These are phyloP conservation scores for Geosiphon pyriformis DNA, from an alignment of 192 early-diverging fungal species.

Conservation along the genomic window DNA sequence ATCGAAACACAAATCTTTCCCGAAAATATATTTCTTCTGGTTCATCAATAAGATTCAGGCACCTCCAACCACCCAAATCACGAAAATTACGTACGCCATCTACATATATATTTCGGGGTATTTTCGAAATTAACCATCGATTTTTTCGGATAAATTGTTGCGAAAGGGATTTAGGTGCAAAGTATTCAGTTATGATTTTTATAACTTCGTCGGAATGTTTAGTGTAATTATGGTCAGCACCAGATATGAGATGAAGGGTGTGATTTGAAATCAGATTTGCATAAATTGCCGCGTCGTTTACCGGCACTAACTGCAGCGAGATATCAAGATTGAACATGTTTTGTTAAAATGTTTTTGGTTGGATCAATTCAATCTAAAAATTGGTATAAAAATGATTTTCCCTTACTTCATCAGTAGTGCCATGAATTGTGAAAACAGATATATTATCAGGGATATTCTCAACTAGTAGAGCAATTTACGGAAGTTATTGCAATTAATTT, in stretches of 20 bases:
- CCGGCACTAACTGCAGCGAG: conserved; percentile 39
- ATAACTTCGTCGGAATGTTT: conserved; percentile 32
- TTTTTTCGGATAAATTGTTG: conserved; percentile 35
- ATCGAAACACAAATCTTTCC: neutral
- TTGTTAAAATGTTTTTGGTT: neutral
- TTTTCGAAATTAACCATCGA: conserved; percentile 28
- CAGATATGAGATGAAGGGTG: conserved; percentile 37
- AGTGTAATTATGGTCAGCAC: conserved; percentile 44
- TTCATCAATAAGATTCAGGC: conserved; percentile 26
- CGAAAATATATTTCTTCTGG: conserved; percentile 26
- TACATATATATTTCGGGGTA: conserved; percentile 33
- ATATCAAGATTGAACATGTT: too few species aligned
- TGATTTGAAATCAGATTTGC: conserved; percentile 35
- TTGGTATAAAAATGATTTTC: neutral
- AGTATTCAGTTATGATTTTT: too few species aligned
- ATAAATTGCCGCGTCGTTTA: conserved; percentile 38
- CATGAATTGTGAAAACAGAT: conserved; percentile 47
- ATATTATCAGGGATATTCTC: conserved; percentile 42
- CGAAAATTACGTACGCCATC: conserved; percentile 54
- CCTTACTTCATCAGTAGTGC: conserved; percentile 43
- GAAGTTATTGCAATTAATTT: too few species aligned
- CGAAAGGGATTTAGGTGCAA: conserved; percentile 22
- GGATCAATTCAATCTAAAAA: too few species aligned
- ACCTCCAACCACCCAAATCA: conserved; percentile 42
- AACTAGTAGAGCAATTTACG: too few species aligned